Evolutionary conservation across 2,329 filamentous ascomycete genomes (phyloP).

Genomic region (Cladophialophora psammophila): DNA sequence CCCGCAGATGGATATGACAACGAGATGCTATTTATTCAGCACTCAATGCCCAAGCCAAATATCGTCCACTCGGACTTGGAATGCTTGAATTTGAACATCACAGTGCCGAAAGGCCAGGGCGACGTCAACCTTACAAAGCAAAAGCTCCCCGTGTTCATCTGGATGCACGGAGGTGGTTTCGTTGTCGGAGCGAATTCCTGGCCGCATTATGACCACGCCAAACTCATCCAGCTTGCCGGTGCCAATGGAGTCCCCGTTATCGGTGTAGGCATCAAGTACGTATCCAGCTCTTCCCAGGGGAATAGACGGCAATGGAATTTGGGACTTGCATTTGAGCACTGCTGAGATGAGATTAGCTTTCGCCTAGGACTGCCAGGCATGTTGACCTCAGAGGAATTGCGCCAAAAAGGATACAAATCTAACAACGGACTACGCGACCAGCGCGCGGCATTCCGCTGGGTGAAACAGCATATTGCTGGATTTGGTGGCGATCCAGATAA

Average conservation of each 20-base stretch:
- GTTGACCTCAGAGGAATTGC: slow-evolving; percentile 58
- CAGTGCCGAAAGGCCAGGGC: slow-evolving; percentile 48
- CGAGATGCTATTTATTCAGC: slow-evolving; percentile 60
- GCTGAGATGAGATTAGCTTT: slow-evolving; percentile 49
- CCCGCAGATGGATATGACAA: slow-evolving; percentile 51
- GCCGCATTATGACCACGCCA: slow-evolving; percentile 59
- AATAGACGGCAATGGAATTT: too few relatives aligned
- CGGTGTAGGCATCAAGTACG: slow-evolving; percentile 55
- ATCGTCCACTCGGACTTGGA: slow-evolving; percentile 57
- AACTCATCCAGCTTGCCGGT: slow-evolving; percentile 55
- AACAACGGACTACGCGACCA: slow-evolving; percentile 57
- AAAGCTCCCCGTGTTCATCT: slow-evolving; percentile 65
- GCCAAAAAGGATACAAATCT: slow-evolving; percentile 52
- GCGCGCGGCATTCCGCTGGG: slow-evolving; percentile 50
- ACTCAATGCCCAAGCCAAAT: slow-evolving; percentile 51
- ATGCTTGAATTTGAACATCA: slow-evolving; percentile 62
- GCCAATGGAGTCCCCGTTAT: slow-evolving; percentile 57
- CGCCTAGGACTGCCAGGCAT: slow-evolving; percentile 56
- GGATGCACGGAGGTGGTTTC: slow-evolving; percentile 67
- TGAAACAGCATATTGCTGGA: slow-evolving; percentile 49
- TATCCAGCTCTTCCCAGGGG: neutral
- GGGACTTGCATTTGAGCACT: neutral
- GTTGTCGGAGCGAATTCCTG: slow-evolving; percentile 63
- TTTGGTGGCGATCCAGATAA: slow-evolving; percentile 53
- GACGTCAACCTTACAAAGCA: slow-evolving; percentile 52